A percentile compares a stretch with the other conserved stretches of the same genome.
phyloP scores from a whole-genome alignment of 306 rosid species.

The Trifolium repens region DNA sequence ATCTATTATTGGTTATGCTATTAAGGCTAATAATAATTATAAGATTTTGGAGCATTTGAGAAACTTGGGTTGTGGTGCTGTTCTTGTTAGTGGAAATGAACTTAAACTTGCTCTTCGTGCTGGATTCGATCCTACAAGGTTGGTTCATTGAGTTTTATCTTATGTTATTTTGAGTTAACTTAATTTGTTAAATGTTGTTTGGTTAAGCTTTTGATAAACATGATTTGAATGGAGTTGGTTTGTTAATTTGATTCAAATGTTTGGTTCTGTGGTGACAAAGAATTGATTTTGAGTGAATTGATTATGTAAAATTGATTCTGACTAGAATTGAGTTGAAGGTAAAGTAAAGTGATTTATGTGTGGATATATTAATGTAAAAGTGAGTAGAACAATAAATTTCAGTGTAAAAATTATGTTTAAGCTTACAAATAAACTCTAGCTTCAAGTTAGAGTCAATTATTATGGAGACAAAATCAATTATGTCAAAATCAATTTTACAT shows the following conservation, averaged over 20 bases:
- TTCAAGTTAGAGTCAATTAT: no score
- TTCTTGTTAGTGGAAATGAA: conserved; percentile 97
- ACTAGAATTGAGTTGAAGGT: no score
- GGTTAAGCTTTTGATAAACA: background rate
- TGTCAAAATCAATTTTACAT: background rate
- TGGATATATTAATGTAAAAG: no score
- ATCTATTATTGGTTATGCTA: conserved; percentile 84
- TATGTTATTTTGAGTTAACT: background rate
- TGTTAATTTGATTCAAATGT: background rate
- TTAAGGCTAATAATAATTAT: conserved; percentile 88
- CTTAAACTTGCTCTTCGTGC: conserved; percentile 78
- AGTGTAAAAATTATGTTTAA: no score
- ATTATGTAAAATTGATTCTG: no score
- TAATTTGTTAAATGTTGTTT: background rate
- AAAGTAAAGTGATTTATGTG: no score
- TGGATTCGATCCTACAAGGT: conserved; percentile 89
- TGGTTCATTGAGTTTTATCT: background rate
- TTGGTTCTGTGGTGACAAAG: no score
- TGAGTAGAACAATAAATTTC: background rate
- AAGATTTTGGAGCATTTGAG: conserved; percentile 91
- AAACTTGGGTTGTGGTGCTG: conserved; percentile 87
- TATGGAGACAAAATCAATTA: no score
- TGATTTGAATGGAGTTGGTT: background rate
- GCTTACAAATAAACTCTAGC: no score
- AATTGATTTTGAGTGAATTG: no score